A percentile compares a stretch with the other conserved stretches of the same genome.
These are phyloP conservation scores for Plenodomus lindquistii DNA, from an alignment of 2,329 filamentous ascomycete genomes.

Conservation along the genomic window DNA sequence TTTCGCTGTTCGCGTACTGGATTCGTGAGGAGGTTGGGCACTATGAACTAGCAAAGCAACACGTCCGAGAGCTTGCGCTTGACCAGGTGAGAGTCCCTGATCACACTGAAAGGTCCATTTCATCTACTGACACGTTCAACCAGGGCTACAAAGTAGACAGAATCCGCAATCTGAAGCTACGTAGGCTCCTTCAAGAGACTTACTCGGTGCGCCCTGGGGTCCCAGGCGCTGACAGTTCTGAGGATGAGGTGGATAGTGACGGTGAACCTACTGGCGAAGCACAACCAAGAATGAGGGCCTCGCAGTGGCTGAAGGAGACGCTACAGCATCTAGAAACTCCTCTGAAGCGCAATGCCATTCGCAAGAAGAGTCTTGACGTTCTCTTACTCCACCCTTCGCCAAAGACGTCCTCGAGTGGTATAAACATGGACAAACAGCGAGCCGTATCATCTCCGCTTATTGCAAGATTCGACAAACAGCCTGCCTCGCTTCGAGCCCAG, in stretches of 20 bases:
- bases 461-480: slow-evolving; percentile 1
- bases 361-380: neutral
- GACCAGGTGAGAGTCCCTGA: slow-evolving; percentile 23
- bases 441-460: neutral
- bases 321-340: neutral
- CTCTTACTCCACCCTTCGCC: neutral
- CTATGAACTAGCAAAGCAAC: slow-evolving; percentile 24
- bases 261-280: neutral
- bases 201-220: slow-evolving; percentile 10
- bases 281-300: neutral
- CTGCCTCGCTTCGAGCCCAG: neutral
- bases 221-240: neutral
- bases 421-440: neutral
- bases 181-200: slow-evolving; percentile 15
- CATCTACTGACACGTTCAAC: neutral
- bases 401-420: neutral
- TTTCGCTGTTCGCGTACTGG: slow-evolving; percentile 32
- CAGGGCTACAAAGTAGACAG: slow-evolving; percentile 25
- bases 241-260: too few relatives aligned
- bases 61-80: slow-evolving; percentile 32
- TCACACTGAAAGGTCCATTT: neutral
- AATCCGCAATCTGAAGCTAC: slow-evolving; percentile 14
- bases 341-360: neutral
- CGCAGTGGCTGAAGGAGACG: neutral
- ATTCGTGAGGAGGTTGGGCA: slow-evolving; percentile 24